Evolutionary conservation across 768 basidiomycete species (phyloP).

Genomic region (Leccinum rimulosum): DNA sequence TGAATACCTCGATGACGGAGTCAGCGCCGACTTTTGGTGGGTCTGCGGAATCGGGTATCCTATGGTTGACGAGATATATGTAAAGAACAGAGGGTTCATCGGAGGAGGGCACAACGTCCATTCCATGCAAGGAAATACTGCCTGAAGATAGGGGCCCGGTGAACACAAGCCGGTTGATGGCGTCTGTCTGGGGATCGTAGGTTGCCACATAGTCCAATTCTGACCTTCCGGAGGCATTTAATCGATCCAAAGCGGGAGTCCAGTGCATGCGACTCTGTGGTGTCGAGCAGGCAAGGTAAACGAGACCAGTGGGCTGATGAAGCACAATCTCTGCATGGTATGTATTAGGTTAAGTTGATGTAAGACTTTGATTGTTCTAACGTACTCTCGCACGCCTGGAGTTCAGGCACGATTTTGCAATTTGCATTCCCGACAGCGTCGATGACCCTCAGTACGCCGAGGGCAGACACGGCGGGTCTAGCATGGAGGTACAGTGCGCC

Average conservation of each 20-base stretch:
- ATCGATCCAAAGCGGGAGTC: constrained; percentile 42
- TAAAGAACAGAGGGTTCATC: constrained; percentile 49
- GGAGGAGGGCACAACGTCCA: constrained; percentile 62
- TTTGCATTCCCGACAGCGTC: constrained; percentile 44
- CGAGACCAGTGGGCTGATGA: constrained; percentile 52
- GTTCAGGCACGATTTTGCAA: constrained; percentile 50
- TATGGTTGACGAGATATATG: constrained; percentile 73
- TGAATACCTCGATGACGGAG: constrained; percentile 70
- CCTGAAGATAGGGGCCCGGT: constrained; percentile 35
- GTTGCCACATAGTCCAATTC: constrained; percentile 56
- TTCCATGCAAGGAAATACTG: constrained; percentile 59
- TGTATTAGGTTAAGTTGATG: constrained; percentile 11
- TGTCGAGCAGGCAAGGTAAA: constrained; percentile 66
- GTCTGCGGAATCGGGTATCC: constrained; percentile 43
- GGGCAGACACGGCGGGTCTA: constrained; percentile 40
- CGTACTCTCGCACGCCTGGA: constrained; percentile 70
- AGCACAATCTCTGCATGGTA: constrained; percentile 48
- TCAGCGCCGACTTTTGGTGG: constrained; percentile 57
- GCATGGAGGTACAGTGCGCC: constrained; percentile 49
- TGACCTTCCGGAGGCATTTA: constrained; percentile 38
- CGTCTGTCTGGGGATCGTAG: constrained; percentile 48
- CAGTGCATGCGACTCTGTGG: constrained; percentile 47
- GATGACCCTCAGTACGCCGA: constrained; percentile 47
- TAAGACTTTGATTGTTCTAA: background rate
- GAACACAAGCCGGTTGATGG: constrained; percentile 45